Percentiles rank a stretch among this genome's conserved stretches.
phyloP scores from a whole-genome alignment of 371 early-diverging fungal genomes.

The Cokeromyces recurvatus region DNA sequence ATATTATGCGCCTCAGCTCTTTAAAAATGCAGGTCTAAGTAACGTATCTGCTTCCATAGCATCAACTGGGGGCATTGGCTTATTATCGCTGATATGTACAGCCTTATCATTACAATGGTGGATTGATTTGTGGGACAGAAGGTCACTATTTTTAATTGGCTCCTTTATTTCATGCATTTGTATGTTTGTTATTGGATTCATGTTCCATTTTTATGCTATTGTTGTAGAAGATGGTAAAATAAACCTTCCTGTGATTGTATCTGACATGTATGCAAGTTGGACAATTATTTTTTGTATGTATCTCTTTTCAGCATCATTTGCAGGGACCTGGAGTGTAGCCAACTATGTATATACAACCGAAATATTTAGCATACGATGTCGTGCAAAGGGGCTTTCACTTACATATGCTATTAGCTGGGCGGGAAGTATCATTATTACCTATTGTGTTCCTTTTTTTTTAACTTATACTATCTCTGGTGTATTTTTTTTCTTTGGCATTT shows the following conservation, averaged over 20 bases:
- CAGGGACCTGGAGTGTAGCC: constrained; percentile 50
- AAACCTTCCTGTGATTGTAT: constrained; percentile 15
- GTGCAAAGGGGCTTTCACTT: constrained; percentile 39
- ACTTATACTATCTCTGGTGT: constrained; percentile 51
- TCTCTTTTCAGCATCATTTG: constrained; percentile 40
- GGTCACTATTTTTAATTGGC: constrained; percentile 39
- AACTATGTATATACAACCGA: constrained; percentile 66
- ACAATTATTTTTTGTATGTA: constrained; percentile 37
- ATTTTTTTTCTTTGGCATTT: constrained; percentile 51
- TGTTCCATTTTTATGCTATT: constrained; percentile 25
- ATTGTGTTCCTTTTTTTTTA: constrained; percentile 30
- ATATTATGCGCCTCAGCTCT: constrained; percentile 42
- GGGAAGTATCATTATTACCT: constrained; percentile 43
- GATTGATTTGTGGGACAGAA: constrained; percentile 37
- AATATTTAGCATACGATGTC: constrained; percentile 44
- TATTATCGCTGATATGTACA: constrained; percentile 37
- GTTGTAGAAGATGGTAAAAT: constrained; percentile 9
- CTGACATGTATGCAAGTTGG: constrained; percentile 20
- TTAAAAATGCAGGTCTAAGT: constrained; percentile 29
- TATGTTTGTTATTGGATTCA: constrained; percentile 36
- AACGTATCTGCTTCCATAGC: constrained; percentile 32
- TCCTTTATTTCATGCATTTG: constrained; percentile 22
- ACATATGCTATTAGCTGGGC: constrained; percentile 64
- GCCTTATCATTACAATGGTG: constrained; percentile 54
- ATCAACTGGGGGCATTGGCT: constrained; percentile 34